A percentile compares a stretch with the other conserved stretches of the same genome.
These are phyloP conservation scores for Porodaedalea pini DNA, from an alignment of 1,284 basidiomycete species.

Conservation along the genomic window DNA sequence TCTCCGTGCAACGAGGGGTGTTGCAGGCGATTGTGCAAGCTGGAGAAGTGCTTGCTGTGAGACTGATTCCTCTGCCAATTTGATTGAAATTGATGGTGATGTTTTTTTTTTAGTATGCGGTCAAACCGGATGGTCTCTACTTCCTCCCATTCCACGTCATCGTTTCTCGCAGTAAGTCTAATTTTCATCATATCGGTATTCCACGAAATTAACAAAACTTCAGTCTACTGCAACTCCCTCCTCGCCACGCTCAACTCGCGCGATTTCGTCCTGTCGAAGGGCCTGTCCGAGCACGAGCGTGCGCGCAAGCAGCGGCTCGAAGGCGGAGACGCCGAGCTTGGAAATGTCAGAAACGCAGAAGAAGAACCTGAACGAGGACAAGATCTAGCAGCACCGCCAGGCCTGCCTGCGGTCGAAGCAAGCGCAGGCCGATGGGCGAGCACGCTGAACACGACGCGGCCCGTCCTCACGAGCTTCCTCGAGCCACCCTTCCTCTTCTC, in stretches of 20 bases:
- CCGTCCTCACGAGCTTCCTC: slow-evolving; percentile 13
- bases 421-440: background rate
- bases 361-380: background rate
- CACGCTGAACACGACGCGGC: slow-evolving; percentile 1
- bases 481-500: slow-evolving; percentile 14
- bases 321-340: background rate
- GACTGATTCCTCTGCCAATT: background rate
- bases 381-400: background rate
- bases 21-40: slow-evolving; percentile 16
- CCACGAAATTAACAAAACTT: background rate
- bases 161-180: slow-evolving; percentile 14
- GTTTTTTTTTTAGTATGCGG: slow-evolving; percentile 8
- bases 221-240: slow-evolving; percentile 18
- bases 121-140: slow-evolving; percentile 9
- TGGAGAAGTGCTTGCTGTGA: slow-evolving; percentile 15
- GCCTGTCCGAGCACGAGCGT: background rate
- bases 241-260: slow-evolving; percentile 18
- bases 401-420: background rate
- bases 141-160: slow-evolving; percentile 20
- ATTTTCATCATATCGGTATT: background rate
- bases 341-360: background rate
- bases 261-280: slow-evolving; percentile 11
- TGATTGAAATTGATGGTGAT: background rate
- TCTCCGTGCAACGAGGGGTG: slow-evolving; percentile 17
- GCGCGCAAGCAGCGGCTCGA: background rate